phyloP scores from a whole-genome alignment of 2,329 filamentous ascomycete species.

The Chaetomium sp. region DNA sequence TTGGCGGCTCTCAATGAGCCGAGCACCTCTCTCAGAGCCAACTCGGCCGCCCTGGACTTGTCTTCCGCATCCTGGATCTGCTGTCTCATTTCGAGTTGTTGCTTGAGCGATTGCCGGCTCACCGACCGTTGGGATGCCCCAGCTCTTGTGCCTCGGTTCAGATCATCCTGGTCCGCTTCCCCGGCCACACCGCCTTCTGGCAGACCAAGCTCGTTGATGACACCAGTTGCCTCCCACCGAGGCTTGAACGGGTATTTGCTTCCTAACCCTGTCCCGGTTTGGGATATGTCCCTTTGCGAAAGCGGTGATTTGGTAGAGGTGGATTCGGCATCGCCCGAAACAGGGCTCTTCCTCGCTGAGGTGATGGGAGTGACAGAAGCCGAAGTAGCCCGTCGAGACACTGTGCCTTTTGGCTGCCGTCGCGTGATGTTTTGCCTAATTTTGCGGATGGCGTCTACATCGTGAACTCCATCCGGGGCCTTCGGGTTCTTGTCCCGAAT shows the following conservation, averaged over 20 bases:
- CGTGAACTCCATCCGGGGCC: slow-evolving; percentile 75
- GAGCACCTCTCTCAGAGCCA: slow-evolving; percentile 77
- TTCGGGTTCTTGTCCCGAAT: slow-evolving; percentile 92
- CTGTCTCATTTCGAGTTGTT: slow-evolving; percentile 57
- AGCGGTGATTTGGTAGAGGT: slow-evolving; percentile 31
- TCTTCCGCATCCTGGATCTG: slow-evolving; percentile 65
- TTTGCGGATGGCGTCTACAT: slow-evolving; percentile 82
- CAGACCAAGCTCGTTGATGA: slow-evolving; percentile 65
- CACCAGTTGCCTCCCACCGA: slow-evolving; percentile 70
- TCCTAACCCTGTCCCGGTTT: slow-evolving; percentile 30
- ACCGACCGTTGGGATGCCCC: slow-evolving; percentile 34
- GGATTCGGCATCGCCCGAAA: slow-evolving; percentile 33
- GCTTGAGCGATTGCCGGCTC: slow-evolving; percentile 49
- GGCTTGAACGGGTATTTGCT: slow-evolving; percentile 52
- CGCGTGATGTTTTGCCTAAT: slow-evolving; percentile 80
- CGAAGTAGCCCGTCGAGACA: slow-evolving; percentile 54
- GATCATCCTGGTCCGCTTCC: slow-evolving; percentile 3
- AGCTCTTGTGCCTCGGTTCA: slow-evolving; percentile 23
- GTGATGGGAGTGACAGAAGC: slow-evolving; percentile 49
- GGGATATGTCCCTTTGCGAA: slow-evolving; percentile 30
- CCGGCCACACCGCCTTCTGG: slow-evolving; percentile 18
- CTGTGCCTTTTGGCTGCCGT: slow-evolving; percentile 66
- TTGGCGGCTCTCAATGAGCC: slow-evolving; percentile 77
- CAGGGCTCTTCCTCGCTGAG: slow-evolving; percentile 34
- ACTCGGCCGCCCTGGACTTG: slow-evolving; percentile 73